Base-by-base conservation (phyloP, 2,329 filamentous ascomycete species). In the Lithohypha guttulata region DNA sequence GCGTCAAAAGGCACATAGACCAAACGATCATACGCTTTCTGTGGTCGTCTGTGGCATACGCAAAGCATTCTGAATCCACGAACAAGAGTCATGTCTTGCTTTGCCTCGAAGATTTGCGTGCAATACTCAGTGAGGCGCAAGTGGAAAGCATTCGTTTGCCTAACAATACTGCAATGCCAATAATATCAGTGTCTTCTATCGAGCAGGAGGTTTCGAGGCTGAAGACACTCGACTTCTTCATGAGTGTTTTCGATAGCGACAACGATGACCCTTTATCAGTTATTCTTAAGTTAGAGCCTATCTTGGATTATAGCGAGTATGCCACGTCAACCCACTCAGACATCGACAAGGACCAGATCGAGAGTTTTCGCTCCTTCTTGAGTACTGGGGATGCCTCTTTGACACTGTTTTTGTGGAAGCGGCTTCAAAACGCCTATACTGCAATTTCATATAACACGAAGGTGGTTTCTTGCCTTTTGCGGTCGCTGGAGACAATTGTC, bases 171-270 rank as follows among this genome's bases (percentile, higher is more conserved):
- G 73, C 87, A 14, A 93, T 98, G 79, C 77, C 85, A 0, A 83
- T 91, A 46, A 73, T 98, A 34, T 95, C 89, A 0, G 63, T 77
- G 2, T 71, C 73, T n/a, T 84, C 85, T 1, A 79, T 91, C 6
- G 87, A 96, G 46, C 79, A 85, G 39, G 89, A 98, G 56, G 81
- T 95, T 18, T 89, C 84, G 9, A 86, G 87, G 52, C 70, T 96
- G 22, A 94, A 84, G 10, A 96, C 89, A 0, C 91, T 93, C 75
- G 89, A 95, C 55, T 96, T 96, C 58, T 96, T 98, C 59, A 70
- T 86, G 35, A 84, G 79, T 25, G 74, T 98, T 1, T 96, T 96
- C 56, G 81, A 84, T 43, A 79, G 86, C 25, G 81, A 91, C 42
- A 74, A 79, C 42, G 77, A 80, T 32, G 80, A 95, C 50, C 84